Base-by-base conservation (phyloP, 768 basidiomycete genomes). In the Daedaleopsis nitida region DNA sequence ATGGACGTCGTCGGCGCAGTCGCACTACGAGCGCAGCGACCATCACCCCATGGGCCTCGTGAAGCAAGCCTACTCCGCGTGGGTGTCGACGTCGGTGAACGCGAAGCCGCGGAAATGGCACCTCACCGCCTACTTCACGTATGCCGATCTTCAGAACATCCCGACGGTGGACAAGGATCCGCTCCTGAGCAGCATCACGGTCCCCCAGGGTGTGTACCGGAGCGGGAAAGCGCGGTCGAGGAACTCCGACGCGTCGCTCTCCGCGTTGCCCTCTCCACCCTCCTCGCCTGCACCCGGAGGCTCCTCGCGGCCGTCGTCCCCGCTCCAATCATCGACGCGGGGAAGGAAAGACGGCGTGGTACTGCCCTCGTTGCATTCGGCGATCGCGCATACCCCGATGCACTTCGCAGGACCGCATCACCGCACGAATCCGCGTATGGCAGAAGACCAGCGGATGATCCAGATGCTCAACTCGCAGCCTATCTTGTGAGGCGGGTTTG, bases 41-140 rank as follows among this genome's bases (percentile, higher is more conserved):
- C 78, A 79, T 51, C 81, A 81, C 54, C 83, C 85, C 52, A 66
- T 77, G 13, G 86, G 86, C 21, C 76, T 89, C 52, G 82, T 88
- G 56, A 88, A 88, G 71, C 86, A 87, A 69, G 85, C 86, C n/a
- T 89, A 89, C 70, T 87, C 86, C 17, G 86, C 84, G 23, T 86
- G 81, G 80, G 83, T 87, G 14, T 68, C 75, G 23, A 74, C 78
- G 45, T 72, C 77, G 55, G 76, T 77, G 21, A 78, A 78, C 58
- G 72, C 77, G 7, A 76, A 72, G 62, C 83, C 83, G 50, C 78
- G 83, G 67, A 88, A 87, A 73, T 87, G 85, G 85, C 87, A 87
- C 70, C 75, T 88, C 58, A 86, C 86, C 51, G 73, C 75, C 39
- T 79, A 77, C 61, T 77, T 77, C 71, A 77, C 73, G 32, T 77